phyloP scores from a whole-genome alignment of 768 basidiomycete species.

The Pulveroboletus sp. region DNA sequence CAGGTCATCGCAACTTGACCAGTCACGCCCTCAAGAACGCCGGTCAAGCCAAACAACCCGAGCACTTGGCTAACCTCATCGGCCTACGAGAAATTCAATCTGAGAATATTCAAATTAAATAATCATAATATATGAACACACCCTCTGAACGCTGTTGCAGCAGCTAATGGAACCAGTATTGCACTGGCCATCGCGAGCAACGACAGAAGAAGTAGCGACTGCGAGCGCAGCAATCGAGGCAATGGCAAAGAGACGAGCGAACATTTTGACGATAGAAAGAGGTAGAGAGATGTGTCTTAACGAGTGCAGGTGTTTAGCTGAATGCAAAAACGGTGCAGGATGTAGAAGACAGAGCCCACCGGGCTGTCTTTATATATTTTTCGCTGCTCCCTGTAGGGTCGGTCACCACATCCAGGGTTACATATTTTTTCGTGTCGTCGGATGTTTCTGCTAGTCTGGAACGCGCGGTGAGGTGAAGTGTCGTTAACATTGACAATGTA shows the following conservation, averaged over 20 bases:
- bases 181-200: not conserved
- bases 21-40: not conserved
- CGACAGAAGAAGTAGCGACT: not conserved
- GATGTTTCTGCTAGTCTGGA: not conserved
- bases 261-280: conserved; percentile 7
- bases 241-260: conserved; percentile 13
- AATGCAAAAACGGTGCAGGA: not conserved
- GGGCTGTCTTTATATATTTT: not conserved
- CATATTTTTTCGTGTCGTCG: not conserved
- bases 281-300: not conserved
- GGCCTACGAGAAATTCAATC: not conserved
- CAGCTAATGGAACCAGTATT: conserved; percentile 8
- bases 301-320: conserved; percentile 2
- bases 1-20: conserved; percentile 5
- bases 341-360: not conserved
- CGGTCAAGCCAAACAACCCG: rapidly evolving
- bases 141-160: conserved; percentile 11
- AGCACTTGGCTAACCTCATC: not conserved
- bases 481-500: not conserved
- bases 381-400: not conserved
- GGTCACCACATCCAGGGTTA: not conserved
- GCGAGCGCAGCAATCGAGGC: conserved; percentile 16
- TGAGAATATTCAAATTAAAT: no score
- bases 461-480: conserved; percentile 3
- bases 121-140: not conserved